Evolutionary conservation across 176 grass and related monocot genomes (phyloP), one percentile per base, ranked within the genome.

Genomic region (Triticum dicoccoides): DNA sequence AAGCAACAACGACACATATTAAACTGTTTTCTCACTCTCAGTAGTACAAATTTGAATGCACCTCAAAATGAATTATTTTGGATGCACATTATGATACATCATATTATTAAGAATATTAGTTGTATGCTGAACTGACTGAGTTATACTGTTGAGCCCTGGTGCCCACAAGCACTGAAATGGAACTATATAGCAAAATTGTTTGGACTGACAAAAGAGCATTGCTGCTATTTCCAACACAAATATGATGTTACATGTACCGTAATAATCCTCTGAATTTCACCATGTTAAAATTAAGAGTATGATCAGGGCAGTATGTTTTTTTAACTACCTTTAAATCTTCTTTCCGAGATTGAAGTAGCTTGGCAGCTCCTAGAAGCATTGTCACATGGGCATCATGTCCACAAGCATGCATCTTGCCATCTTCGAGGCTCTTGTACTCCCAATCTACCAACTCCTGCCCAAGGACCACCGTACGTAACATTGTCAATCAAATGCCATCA

Each of bases 361-460:
- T 97, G 24, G 92, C 87, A 3, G 95, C 95, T 59, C 95, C 95
- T 6, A 97, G 85, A 64, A 97, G 91, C 95, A 93, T 97, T 4
- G 92, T 30, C 0, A 88, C 83, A 56, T 97, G 95, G 14, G 86
- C 89, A 73, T 97, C 92, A 56, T 93, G 95, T 17, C 95, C 95
- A 9, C 95, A 97, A 33, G 73, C 95, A 77, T 95, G 92, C 95
- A 97, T 97, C 65, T 88, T 81, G 7, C 92, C 95, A 51, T 72
- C 33, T 71, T 91, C 77, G 10, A 90, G 85, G 61, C 95, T 97
- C 85, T 80, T 93, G 78, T 88, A 88, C 27, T 91, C 89, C 95
- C 92, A 95, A 2, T 95, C 92, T 23, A 97, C 91, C 27, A 97
- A 3, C 82, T 97, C 92, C 92, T 97, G 47, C 35, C 61, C 70